Base-by-base conservation (phyloP, 1,139 yeast species). In the Diutina mesorugosa region DNA sequence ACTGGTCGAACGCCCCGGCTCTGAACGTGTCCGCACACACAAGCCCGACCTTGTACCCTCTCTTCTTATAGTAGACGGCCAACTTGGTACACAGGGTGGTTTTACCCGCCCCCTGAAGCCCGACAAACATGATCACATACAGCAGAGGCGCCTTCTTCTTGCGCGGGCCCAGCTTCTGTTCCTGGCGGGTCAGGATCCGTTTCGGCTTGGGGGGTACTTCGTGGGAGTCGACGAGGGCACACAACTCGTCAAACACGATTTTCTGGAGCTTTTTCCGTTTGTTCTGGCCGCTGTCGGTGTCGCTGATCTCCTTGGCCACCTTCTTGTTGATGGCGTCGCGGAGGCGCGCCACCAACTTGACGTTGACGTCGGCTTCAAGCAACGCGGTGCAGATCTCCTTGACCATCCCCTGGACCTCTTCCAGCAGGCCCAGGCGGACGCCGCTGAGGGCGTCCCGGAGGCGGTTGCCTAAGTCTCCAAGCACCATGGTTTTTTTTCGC, bases 21-120 rank as follows among this genome's bases (percentile, higher is more conserved):
- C 99, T 84, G 77, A 93, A 93, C 48, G 99, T 93, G 77, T 93
- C 99, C 2, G 99, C 99, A 81, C 99, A 95, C 35, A 93, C 98
- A 65, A 93, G 76, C 56, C 99, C 99, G 53, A 90, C 96, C 67
- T 90, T 90, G 72, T 85, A 90, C 1, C 97, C 97, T 67, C 98
- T 78, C 68, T 93, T 83, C 66, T 91, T 93, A 68, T 93, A 95
- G 70, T 89, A 91, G 0, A 90, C 95, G 0, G 99, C 99, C 63
- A 93, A 77, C 69, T 93, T 93, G 0, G 99, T 93, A 82, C 98
- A 91, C 2, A 97, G 85, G 0, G 99, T 93, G 32, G 99, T 93
- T 69, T 93, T 93, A 80, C 99, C 99, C 9, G 98, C 95, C 74
- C 99, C 99, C 69, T 95, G 99, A 60, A 93, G 77, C 66, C 99